Evolutionary conservation across 1,139 yeast genomes (phyloP).

Genomic region (Hansenula lynferdii): DNA sequence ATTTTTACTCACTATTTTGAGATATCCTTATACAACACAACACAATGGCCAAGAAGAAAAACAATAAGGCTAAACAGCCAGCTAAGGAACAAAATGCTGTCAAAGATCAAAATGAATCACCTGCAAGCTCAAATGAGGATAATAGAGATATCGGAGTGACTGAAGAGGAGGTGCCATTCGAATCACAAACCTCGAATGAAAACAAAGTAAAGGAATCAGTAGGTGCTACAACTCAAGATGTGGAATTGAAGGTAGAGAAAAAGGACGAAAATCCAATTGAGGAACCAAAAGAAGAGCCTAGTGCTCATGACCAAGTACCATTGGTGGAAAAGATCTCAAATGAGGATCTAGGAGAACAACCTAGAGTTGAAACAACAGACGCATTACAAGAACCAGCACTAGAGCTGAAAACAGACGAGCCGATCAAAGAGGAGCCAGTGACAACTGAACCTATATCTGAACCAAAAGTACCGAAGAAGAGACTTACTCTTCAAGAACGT

Average conservation of each 20-base stretch:
- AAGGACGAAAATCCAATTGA: no score
- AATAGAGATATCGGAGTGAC: no score
- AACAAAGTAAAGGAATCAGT: no score
- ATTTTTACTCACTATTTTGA: no score
- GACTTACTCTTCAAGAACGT: conserved; percentile 47
- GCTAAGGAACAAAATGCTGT: background rate
- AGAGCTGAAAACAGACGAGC: background rate
- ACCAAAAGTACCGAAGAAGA: conserved; percentile 15
- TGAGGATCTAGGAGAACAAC: no score
- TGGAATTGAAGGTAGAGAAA: no score
- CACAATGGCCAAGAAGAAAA: conserved; percentile 4
- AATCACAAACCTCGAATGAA: no score
- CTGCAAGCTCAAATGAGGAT: background rate
- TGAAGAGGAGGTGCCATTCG: no score
- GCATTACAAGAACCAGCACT: background rate
- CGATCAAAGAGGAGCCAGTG: background rate
- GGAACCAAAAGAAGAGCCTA: no score
- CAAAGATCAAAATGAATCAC: background rate
- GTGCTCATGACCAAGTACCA: no score
- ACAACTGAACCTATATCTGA: background rate
- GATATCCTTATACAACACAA: background rate
- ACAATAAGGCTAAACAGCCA: background rate
- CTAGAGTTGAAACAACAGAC: background rate
- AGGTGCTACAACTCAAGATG: no score
- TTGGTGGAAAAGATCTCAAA: no score